Evolutionary conservation across 805 yeast species (phyloP).

Genomic region (Grigorovia transvaalensis): DNA sequence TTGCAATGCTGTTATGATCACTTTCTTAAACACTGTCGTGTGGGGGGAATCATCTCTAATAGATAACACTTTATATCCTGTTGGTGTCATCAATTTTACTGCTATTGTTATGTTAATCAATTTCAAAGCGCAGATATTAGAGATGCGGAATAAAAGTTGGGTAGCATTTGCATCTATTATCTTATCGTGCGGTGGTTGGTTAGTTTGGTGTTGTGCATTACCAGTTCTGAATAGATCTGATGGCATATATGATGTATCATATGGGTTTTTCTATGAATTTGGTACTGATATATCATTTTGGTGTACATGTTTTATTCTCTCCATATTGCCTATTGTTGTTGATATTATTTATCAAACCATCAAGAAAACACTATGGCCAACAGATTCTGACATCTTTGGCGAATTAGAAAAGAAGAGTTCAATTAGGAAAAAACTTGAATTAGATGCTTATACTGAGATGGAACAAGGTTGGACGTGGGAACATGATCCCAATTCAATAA

Average conservation of each 20-base stretch:
- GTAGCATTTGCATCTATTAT: conserved; percentile 54
- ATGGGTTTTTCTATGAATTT: conserved; percentile 59
- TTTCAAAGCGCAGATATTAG: conserved; percentile 68
- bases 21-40: conserved; percentile 53
- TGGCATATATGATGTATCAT: conserved; percentile 54
- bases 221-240: conserved; percentile 53
- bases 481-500: conserved; percentile 33
- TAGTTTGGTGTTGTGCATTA: conserved; percentile 70
- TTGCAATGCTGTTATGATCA: conserved; percentile 55
- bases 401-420: conserved; percentile 59
- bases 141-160: conserved; percentile 66
- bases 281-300: conserved; percentile 82
- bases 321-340: conserved; percentile 48
- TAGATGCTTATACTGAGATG: conserved; percentile 61
- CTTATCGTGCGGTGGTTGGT: conserved; percentile 76
- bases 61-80: conserved; percentile 73
- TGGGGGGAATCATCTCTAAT: conserved; percentile 62
- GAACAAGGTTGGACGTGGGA: conserved; percentile 70
- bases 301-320: conserved; percentile 56
- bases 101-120: conserved; percentile 65
- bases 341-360: conserved; percentile 57
- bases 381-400: conserved; percentile 73
- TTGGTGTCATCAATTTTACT: conserved; percentile 69
- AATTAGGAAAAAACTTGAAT: conserved; percentile 60
- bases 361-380: conserved; percentile 47